Evolutionary conservation across 1,139 yeast genomes (phyloP).

Genomic region (Taphrina sp.): DNA sequence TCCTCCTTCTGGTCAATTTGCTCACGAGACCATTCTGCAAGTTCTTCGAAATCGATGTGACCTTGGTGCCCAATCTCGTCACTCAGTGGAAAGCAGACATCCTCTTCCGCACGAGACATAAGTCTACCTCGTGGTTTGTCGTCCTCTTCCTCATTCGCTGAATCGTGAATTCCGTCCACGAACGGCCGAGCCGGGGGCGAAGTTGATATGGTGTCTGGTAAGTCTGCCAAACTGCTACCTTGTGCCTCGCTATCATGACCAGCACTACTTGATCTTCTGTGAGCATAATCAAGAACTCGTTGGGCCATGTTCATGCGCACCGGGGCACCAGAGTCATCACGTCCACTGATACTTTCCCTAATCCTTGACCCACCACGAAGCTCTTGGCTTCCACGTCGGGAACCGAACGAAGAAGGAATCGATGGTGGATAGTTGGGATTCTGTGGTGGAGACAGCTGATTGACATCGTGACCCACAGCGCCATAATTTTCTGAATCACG

Average conservation of each 20-base stretch:
- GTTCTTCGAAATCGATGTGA: constrained; percentile 33
- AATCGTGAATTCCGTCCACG: constrained; percentile 3
- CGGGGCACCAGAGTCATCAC: constrained; percentile 22
- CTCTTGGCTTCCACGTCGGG: constrained; percentile 19
- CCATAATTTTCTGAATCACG: constrained; percentile 28
- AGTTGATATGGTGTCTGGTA: constrained; percentile 23
- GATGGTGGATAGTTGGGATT: constrained; percentile 31
- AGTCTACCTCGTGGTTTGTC: constrained; percentile 15
- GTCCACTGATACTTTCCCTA: constrained; percentile 22
- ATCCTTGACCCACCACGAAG: background rate
- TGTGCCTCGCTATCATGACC: background rate
- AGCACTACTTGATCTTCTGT: background rate
- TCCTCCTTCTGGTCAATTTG: constrained; percentile 32
- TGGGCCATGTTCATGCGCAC: constrained; percentile 30
- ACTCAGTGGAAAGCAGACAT: constrained; percentile 35
- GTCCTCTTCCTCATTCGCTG: constrained; percentile 16
- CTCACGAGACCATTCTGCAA: constrained; percentile 31
- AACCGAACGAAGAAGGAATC: constrained; percentile 28
- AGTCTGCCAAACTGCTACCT: constrained; percentile 11
- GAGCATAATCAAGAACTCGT: constrained; percentile 24
- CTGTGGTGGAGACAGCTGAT: constrained; percentile 4
- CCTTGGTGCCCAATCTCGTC: constrained; percentile 28
- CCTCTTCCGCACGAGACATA: constrained; percentile 32
- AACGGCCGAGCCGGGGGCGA: constrained; percentile 10
- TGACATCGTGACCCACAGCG: background rate